Conservation (phyloP, 2,329 filamentous ascomycete species). For the Aspergillus novofumigatus region DNA sequence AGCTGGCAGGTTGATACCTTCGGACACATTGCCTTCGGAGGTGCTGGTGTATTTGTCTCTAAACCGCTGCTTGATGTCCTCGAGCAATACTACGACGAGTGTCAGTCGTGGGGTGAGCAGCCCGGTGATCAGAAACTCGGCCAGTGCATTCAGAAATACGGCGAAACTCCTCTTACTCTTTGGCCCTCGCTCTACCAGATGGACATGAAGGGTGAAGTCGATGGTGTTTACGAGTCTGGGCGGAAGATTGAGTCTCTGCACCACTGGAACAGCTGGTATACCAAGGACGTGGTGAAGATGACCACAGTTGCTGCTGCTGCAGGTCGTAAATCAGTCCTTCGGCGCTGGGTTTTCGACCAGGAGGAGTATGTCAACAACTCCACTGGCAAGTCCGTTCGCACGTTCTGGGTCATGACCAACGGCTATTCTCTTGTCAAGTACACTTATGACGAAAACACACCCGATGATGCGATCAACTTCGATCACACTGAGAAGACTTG, state of each 20-base stretch:
- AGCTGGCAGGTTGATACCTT: slow-evolving; percentile 43
- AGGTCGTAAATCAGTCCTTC: slow-evolving; percentile 40
- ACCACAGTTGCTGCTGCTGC: slow-evolving; percentile 38
- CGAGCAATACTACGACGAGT: slow-evolving; percentile 38
- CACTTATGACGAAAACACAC: slow-evolving; percentile 32
- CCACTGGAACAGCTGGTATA: slow-evolving; percentile 44
- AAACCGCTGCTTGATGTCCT: slow-evolving; percentile 37
- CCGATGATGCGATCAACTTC: slow-evolving; percentile 40
- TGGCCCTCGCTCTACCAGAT: slow-evolving; percentile 44
- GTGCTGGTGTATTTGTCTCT: slow-evolving; percentile 43
- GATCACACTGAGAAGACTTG: slow-evolving; percentile 43
- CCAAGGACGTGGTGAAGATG: slow-evolving; percentile 44
- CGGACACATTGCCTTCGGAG: slow-evolving; percentile 42
- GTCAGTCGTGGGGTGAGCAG: slow-evolving; percentile 40
- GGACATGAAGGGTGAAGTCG: slow-evolving; percentile 40
- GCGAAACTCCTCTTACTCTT: slow-evolving; percentile 35
- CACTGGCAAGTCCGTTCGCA: slow-evolving; percentile 33
- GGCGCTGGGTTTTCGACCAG: slow-evolving; percentile 43
- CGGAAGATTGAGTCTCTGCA: slow-evolving; percentile 42
- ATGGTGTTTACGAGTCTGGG: slow-evolving; percentile 43
- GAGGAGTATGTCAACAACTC: slow-evolving; percentile 32
- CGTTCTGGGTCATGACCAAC: slow-evolving; percentile 44
- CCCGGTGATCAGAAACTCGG: slow-evolving; percentile 43
- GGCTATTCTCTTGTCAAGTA: slow-evolving; percentile 43
- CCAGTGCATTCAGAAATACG: slow-evolving; percentile 40